phyloP scores from a whole-genome alignment of 805 yeast species.

The Lachancea cidri region DNA sequence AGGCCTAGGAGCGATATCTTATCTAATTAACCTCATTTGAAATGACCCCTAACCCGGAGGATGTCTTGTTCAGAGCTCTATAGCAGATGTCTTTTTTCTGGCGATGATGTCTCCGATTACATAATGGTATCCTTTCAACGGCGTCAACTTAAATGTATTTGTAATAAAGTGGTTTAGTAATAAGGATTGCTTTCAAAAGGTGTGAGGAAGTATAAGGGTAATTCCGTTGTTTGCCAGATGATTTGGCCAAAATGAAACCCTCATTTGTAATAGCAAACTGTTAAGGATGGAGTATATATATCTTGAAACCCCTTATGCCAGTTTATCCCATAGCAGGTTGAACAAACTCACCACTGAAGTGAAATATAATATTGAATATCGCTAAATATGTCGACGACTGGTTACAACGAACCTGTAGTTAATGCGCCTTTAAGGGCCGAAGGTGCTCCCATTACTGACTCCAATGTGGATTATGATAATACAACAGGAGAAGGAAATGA shows the following conservation, averaged over 20 bases:
- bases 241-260: not conserved
- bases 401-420: not conserved
- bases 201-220: not conserved
- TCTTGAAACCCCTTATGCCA: too few relatives aligned
- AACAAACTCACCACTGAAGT: too few relatives aligned
- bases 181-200: not conserved
- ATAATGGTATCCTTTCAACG: not conserved
- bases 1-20: too few relatives aligned
- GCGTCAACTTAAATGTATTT: not conserved
- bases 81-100: too few relatives aligned
- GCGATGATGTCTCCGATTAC: not conserved
- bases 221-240: not conserved
- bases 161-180: not conserved
- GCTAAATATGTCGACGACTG: not conserved
- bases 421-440: too few relatives aligned
- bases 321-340: too few relatives aligned
- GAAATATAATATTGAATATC: too few relatives aligned
- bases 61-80: too few relatives aligned
- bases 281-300: not conserved
- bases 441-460: not conserved
- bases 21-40: too few relatives aligned
- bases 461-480: not conserved
- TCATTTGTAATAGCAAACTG: not conserved
- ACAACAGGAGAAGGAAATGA: not conserved
- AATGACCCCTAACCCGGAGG: too few relatives aligned